Percentiles rank a stretch among this genome's conserved stretches.
These are phyloP conservation scores for Leccinum fibrillosum DNA, from an alignment of 768 basidiomycete species.

Conservation along the genomic window DNA sequence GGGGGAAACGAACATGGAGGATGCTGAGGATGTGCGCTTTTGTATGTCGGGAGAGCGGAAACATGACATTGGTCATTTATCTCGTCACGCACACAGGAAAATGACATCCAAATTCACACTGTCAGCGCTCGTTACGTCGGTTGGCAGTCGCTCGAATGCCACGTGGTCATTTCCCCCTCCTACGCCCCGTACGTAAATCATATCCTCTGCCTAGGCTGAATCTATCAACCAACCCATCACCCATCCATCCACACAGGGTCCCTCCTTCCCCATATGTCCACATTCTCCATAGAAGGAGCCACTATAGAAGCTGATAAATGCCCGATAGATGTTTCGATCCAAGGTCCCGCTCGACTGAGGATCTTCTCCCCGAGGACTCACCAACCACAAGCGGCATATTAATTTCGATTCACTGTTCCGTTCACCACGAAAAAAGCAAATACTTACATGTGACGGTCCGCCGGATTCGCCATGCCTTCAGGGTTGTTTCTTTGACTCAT, in stretches of 20 bases:
- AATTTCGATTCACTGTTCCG: not conserved
- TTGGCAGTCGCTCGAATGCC: slow-evolving; percentile 13
- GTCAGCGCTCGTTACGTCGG: slow-evolving; percentile 25
- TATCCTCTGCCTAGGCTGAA: not conserved
- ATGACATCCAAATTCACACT: slow-evolving; percentile 28
- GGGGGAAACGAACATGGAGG: slow-evolving; percentile 1
- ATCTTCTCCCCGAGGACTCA: slow-evolving; percentile 25
- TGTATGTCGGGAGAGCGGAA: slow-evolving; percentile 16
- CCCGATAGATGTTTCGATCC: slow-evolving; percentile 13
- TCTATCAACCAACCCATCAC: slow-evolving; percentile 3
- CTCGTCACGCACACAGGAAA: slow-evolving; percentile 29
- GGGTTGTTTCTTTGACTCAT: slow-evolving; percentile 9
- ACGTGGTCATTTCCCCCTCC: slow-evolving; percentile 19
- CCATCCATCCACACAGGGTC: slow-evolving; percentile 6
- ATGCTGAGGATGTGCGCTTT: slow-evolving; percentile 14
- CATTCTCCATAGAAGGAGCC: not conserved
- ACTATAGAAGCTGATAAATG: slow-evolving; percentile 24
- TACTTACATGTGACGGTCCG: not conserved
- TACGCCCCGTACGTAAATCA: slow-evolving; percentile 5
- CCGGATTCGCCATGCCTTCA: slow-evolving; percentile 17
- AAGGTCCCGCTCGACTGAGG: slow-evolving; percentile 14
- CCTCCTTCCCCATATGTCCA: slow-evolving; percentile 1
- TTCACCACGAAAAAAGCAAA: slow-evolving; percentile 11
- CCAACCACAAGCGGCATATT: slow-evolving; percentile 8
- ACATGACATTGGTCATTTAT: slow-evolving; percentile 18